Conservation (phyloP, 164 flowering plant genomes). For the Vitis labrusca region DNA sequence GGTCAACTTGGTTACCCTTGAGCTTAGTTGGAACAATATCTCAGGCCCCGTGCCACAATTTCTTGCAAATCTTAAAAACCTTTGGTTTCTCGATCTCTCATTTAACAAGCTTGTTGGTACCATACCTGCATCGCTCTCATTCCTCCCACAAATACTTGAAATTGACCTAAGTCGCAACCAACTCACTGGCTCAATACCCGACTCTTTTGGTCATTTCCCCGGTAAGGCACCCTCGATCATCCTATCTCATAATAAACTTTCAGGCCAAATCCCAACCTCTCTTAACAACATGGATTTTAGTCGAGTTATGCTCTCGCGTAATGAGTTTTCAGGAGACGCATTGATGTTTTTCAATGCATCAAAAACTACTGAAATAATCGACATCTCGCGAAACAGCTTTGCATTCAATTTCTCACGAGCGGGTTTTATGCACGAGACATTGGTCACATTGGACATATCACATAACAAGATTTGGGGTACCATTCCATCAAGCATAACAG, state of each 20-base stretch:
- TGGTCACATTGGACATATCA: constrained; percentile 10
- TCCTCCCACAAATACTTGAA: neutral
- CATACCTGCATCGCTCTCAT: constrained; percentile 8
- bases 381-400: constrained; percentile 11
- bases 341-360: no score
- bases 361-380: neutral
- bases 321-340: no score
- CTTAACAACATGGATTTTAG: neutral
- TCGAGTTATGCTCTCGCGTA: neutral
- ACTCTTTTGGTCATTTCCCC: constrained; percentile 3
- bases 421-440: constrained; percentile 1
- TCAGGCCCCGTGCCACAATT: constrained; percentile 3
- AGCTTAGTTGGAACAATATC: constrained; percentile 9
- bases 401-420: constrained; percentile 8
- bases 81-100: constrained; percentile 2
- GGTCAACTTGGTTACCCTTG: neutral
- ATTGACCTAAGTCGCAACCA: constrained; percentile 7
- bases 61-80: neutral
- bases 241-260: constrained; percentile 2
- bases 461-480: constrained; percentile 13
- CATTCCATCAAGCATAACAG: constrained; percentile 3
- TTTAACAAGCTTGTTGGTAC: constrained; percentile 11
- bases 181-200: constrained; percentile 10
- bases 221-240: neutral
- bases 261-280: constrained; percentile 7